Base-by-base conservation (phyloP, 306 rosid genomes). In the Crotalaria pallida region DNA sequence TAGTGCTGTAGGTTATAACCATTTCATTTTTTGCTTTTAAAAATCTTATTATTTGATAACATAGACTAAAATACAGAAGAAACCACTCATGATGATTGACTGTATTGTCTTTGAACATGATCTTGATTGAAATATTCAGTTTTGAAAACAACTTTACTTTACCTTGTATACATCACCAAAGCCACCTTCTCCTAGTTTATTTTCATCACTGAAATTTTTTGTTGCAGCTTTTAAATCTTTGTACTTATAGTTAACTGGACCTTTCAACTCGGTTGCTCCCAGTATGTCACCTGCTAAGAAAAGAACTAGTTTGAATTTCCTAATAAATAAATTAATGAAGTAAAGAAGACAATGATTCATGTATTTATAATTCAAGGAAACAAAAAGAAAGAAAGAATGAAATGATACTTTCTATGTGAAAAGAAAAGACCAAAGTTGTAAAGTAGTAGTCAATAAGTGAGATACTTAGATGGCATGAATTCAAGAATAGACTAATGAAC, bases 161-260 rank as follows among this genome's bases (percentile, higher is more conserved):
- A 88, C 95, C 95, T 84, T 88, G 77, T 84, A 88, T 19, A 88
- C 94, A 8, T 75, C 85, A 1, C 94, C 87, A 61, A 88, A 88
- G 1, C 94, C 94, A 48, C 94, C 94, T 69, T 85, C 87, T 38
- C 94, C 94, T 3, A 88, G 81, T 65, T 88, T 88, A 27, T 79
- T 83, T 65, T 77, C 84, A 22, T 63, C 72, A 43, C 67, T 81
- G 47, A 85, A 88, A 19, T 85, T 81, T 15, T 75, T 80, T 15
- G 94, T 85, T 68, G 94, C 94, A 1, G 59, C 44, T 53, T 88
- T 83, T 77, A 88, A 72, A 33, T 85, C 88, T 0, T 71, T 88
- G 33, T 79, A 81, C 49, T 56, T 85, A 66, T 79, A 88, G 65
- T 43, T 79, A 26, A 81, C 71, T 7, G 90, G 94, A 50, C 94